Evolutionary conservation across 352 stramenopile genomes (phyloP).

Genomic region (Nothophytophthora sp.): DNA sequence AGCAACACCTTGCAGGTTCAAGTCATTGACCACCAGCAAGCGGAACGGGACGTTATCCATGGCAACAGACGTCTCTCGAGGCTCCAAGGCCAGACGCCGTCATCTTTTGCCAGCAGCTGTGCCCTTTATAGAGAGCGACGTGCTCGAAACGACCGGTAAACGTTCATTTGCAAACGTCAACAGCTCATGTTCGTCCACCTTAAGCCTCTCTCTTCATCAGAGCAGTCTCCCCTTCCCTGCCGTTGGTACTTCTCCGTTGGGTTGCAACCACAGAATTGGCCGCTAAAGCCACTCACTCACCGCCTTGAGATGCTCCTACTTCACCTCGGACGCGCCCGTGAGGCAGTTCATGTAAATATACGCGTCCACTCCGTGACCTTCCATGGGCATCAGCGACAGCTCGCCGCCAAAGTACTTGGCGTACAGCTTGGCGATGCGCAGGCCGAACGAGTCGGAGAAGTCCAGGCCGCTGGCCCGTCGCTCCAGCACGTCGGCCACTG

Average conservation of each 20-base stretch:
- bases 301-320: constrained; percentile 33
- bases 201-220: too few species aligned
- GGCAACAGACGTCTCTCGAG: background rate
- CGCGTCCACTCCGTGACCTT: constrained; percentile 97
- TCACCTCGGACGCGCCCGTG: constrained; percentile 70
- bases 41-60: constrained; percentile 30
- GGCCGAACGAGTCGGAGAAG: constrained; percentile 84
- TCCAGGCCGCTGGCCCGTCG: constrained; percentile 60
- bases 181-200: too few species aligned
- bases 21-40: constrained; percentile 21
- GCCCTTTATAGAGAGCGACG: too few species aligned
- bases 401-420: constrained; percentile 99
- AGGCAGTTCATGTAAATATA: constrained; percentile 91
- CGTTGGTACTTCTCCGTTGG: too few species aligned
- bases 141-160: too few species aligned
- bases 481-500: constrained; percentile 70
- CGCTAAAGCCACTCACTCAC: background rate
- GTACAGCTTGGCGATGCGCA: constrained; percentile 93
- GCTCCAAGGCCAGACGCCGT: too few species aligned
- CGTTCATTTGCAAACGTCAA: too few species aligned
- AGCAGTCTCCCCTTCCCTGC: too few species aligned
- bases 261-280: background rate
- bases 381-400: constrained; percentile 99
- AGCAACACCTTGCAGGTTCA: constrained; percentile 14
- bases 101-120: too few species aligned